Percentiles rank a stretch among this genome's conserved stretches.
phyloP scores from a whole-genome alignment of 768 basidiomycete species.

The Cantharellus anzutake region DNA sequence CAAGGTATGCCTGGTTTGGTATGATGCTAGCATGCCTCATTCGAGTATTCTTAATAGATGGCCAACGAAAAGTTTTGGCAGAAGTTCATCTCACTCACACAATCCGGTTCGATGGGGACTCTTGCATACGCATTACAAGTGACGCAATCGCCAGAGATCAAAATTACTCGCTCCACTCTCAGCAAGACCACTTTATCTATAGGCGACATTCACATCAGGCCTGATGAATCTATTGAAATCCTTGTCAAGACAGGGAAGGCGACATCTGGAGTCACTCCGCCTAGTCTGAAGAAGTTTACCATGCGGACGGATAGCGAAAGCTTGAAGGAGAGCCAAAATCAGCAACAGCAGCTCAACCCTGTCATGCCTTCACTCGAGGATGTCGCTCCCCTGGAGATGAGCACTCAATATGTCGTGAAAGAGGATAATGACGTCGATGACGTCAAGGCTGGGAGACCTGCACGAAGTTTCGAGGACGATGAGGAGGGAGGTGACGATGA shows the following conservation, averaged over 20 bases:
- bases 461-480: conserved; percentile 9
- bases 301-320: neutral
- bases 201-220: conserved; percentile 47
- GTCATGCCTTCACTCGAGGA: conserved; percentile 9
- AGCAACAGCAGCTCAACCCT: conserved; percentile 14
- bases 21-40: neutral
- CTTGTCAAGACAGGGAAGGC: conserved; percentile 61
- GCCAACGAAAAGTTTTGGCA: conserved; percentile 58
- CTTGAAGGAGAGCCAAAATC: conserved; percentile 13
- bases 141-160: conserved; percentile 41
- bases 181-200: conserved; percentile 49
- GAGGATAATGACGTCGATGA: conserved; percentile 18
- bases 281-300: conserved; percentile 62
- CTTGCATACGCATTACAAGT: conserved; percentile 47
- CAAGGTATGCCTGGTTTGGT: conserved; percentile 33
- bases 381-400: conserved; percentile 22
- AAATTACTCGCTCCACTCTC: conserved; percentile 45
- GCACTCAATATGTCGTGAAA: conserved; percentile 31
- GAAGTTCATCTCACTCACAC: conserved; percentile 23
- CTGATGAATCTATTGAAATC: conserved; percentile 60
- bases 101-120: conserved; percentile 38
- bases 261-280: conserved; percentile 48
- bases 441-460: neutral
- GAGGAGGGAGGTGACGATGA: conserved; percentile 9
- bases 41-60: conserved; percentile 23